Conservation (phyloP, 75 land plant genomes). For the Selaginella tamariscina region DNA sequence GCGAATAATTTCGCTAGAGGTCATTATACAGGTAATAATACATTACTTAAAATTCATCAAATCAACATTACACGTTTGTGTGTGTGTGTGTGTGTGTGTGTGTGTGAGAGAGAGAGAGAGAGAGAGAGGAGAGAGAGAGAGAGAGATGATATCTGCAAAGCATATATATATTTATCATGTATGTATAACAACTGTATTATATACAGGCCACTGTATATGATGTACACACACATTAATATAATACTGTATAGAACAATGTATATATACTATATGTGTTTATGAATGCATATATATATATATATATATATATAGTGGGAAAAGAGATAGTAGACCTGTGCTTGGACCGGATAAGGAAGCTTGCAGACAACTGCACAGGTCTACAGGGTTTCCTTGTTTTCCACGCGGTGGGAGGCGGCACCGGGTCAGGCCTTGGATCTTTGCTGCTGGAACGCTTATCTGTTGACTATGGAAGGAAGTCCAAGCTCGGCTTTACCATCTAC, state of each 20-base stretch:
- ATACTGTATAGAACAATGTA: too few species aligned
- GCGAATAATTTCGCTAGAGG: constrained; percentile 77
- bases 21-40: constrained; percentile 67
- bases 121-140: too few species aligned
- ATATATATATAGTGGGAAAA: constrained; percentile 44
- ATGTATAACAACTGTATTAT: neutral
- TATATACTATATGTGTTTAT: too few species aligned
- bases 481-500: constrained; percentile 66
- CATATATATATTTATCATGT: neutral
- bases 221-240: neutral
- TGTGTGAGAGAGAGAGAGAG: too few species aligned
- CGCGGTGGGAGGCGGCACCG: constrained; percentile 67
- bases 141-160: too few species aligned
- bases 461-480: constrained; percentile 39
- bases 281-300: too few species aligned
- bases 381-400: constrained; percentile 65
- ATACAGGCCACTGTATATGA: too few species aligned
- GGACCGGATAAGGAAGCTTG: constrained; percentile 60
- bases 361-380: constrained; percentile 73
- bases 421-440: constrained; percentile 60
- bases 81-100: neutral
- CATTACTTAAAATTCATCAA: too few species aligned
- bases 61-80: too few species aligned
- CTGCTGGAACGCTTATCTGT: constrained; percentile 69
- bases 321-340: constrained; percentile 75